Conservation (phyloP, 176 grass and related monocot genomes). For the Sorghum bicolor region DNA sequence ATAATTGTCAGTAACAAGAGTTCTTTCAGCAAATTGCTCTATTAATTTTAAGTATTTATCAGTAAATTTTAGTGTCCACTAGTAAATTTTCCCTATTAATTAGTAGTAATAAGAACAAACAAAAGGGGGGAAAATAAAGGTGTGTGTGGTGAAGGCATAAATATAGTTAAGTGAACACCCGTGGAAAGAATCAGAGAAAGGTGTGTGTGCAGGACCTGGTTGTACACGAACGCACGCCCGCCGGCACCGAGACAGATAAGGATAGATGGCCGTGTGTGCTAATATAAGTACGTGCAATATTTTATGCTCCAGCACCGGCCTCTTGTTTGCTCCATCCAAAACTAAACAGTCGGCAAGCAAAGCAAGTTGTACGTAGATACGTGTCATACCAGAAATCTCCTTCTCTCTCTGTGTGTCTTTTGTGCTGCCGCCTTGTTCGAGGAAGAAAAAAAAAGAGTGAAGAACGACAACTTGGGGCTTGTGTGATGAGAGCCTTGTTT, state of each 20-base stretch:
- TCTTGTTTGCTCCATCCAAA: neutral
- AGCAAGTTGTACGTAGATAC: neutral
- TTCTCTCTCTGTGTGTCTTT: neutral
- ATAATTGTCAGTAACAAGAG: too few species aligned
- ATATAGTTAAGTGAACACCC: neutral
- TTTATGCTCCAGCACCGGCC: constrained; percentile 19
- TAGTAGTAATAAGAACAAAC: too few species aligned
- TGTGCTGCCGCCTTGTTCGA: neutral
- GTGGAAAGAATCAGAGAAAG: constrained; percentile 41
- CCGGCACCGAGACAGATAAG: constrained; percentile 4
- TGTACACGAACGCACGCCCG: neutral
- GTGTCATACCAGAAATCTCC: neutral
- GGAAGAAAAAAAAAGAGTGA: neutral
- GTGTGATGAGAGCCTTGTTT: too few species aligned
- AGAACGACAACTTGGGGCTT: neutral
- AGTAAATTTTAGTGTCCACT: too few species aligned
- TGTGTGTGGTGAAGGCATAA: too few species aligned
- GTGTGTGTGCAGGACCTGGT: neutral
- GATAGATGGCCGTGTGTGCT: neutral
- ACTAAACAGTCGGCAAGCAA: constrained; percentile 17
- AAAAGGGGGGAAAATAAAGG: too few species aligned
- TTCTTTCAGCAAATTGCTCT: too few species aligned
- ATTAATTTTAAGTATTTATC: too few species aligned
- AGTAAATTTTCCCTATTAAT: too few species aligned
- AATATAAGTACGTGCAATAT: neutral